phyloP scores from a whole-genome alignment of 2,329 filamentous ascomycete species.

The Drechslerella dactyloides region DNA sequence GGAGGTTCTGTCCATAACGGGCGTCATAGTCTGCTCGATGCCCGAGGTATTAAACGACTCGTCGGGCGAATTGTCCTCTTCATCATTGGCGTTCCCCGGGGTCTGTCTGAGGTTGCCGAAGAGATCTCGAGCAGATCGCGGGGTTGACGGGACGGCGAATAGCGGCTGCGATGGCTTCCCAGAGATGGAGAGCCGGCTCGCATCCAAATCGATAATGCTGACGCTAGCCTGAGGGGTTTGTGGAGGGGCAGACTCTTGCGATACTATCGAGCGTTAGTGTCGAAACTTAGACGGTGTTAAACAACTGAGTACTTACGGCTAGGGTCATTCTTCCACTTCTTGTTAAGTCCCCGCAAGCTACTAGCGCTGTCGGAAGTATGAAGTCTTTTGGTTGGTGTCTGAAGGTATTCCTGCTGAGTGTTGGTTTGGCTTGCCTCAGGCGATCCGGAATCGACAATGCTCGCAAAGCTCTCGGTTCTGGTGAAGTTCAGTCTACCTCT shows the following conservation, averaged over 20 bases:
- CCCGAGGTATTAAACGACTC: conserved; percentile 67
- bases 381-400: conserved; percentile 43
- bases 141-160: conserved; percentile 40
- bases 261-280: conserved; percentile 58
- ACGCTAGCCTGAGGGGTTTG: conserved; percentile 67
- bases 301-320: conserved; percentile 22
- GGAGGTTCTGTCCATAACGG: conserved; percentile 68
- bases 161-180: conserved; percentile 49
- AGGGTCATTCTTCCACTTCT: conserved; percentile 40
- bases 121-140: conserved; percentile 58
- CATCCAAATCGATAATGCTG: conserved; percentile 67
- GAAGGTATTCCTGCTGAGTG: conserved; percentile 43
- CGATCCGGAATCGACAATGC: conserved; percentile 37
- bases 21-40: conserved; percentile 66
- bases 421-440: conserved; percentile 38
- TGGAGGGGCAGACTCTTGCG: conserved; percentile 36
- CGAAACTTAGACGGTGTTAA: background rate
- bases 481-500: conserved; percentile 58
- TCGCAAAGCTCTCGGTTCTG: conserved; percentile 51
- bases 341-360: conserved; percentile 36
- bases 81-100: conserved; percentile 21
- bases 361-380: conserved; percentile 44
- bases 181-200: conserved; percentile 82
- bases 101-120: conserved; percentile 40
- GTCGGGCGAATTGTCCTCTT: conserved; percentile 57